Conservation (phyloP, 2,329 filamentous ascomycete genomes). For the Xylaria sp. region DNA sequence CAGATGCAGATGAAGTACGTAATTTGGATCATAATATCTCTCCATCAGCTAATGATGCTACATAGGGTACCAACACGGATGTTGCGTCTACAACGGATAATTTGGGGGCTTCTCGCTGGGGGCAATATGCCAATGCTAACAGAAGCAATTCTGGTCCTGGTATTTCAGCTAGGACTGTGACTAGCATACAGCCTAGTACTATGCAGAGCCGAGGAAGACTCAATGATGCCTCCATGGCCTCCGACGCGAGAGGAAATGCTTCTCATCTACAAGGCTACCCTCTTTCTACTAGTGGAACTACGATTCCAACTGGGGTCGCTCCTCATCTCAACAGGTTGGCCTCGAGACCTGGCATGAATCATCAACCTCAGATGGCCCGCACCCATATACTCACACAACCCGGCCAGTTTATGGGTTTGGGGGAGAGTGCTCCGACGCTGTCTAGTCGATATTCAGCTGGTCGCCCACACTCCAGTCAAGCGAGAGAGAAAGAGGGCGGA, state of each 20-base stretch:
- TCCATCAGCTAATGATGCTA: conserved; percentile 11
- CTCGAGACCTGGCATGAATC: background rate
- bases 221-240: background rate
- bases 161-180: background rate
- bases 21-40: background rate
- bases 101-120: conserved; percentile 10
- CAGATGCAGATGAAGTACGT: conserved; percentile 18
- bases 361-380: background rate
- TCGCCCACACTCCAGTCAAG: background rate
- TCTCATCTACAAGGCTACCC: conserved; percentile 6
- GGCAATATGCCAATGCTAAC: background rate
- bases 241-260: background rate
- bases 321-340: conserved; percentile 2
- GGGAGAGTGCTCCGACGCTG: background rate
- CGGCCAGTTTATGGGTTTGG: background rate
- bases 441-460: background rate
- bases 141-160: conserved; percentile 3
- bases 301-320: background rate
- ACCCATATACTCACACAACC: background rate
- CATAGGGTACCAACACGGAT: conserved; percentile 18
- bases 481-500: background rate
- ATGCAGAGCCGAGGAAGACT: background rate
- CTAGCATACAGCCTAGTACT: background rate
- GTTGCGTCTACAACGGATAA: conserved; percentile 3
- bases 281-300: background rate